These are phyloP conservation scores for Cercophora scortea DNA, from an alignment of 495 filamentous ascomycete species.

Conservation along the genomic window DNA sequence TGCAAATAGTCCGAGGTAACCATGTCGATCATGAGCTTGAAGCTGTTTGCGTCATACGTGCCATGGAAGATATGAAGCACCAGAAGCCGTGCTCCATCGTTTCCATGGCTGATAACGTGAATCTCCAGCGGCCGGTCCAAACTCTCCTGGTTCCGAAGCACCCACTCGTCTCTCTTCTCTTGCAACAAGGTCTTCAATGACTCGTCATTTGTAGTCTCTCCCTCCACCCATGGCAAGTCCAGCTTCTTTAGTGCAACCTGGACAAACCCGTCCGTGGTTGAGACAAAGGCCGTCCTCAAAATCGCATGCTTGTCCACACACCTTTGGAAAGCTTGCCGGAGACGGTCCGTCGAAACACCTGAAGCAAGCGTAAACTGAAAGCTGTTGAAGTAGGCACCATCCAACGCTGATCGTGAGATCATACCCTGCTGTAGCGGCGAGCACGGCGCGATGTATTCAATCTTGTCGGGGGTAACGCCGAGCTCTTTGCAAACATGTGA, in stretches of 20 bases:
- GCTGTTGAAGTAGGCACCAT: constrained; percentile 59
- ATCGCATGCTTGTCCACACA: constrained; percentile 45
- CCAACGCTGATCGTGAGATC: constrained; percentile 56
- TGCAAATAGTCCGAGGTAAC: constrained; percentile 40
- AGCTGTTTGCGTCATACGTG: constrained; percentile 80
- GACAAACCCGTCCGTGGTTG: constrained; percentile 60
- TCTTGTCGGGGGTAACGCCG: constrained; percentile 30
- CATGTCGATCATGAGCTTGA: constrained; percentile 54
- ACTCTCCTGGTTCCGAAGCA: constrained; percentile 16
- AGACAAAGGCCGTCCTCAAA: constrained; percentile 57
- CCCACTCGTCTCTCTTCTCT: constrained; percentile 33
- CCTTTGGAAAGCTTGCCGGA: constrained; percentile 45
- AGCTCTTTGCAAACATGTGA: constrained; percentile 37
- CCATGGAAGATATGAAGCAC: constrained; percentile 71
- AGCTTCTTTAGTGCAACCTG: constrained; percentile 53
- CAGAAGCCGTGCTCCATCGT: constrained; percentile 27
- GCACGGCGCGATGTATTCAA: constrained; percentile 67
- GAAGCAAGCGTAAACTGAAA: constrained; percentile 51
- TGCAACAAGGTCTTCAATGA: constrained; percentile 23
- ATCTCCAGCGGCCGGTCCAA: constrained; percentile 28
- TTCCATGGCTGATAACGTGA: constrained; percentile 23
- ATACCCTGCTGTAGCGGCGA: constrained; percentile 77
- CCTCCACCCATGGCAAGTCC: constrained; percentile 41
- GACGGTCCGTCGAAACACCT: constrained; percentile 25
- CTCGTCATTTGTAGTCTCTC: constrained; percentile 11